Percentiles rank a stretch among this genome's conserved stretches.
Conservation (phyloP, 306 rosid species). For the Prosopis cineraria region DNA sequence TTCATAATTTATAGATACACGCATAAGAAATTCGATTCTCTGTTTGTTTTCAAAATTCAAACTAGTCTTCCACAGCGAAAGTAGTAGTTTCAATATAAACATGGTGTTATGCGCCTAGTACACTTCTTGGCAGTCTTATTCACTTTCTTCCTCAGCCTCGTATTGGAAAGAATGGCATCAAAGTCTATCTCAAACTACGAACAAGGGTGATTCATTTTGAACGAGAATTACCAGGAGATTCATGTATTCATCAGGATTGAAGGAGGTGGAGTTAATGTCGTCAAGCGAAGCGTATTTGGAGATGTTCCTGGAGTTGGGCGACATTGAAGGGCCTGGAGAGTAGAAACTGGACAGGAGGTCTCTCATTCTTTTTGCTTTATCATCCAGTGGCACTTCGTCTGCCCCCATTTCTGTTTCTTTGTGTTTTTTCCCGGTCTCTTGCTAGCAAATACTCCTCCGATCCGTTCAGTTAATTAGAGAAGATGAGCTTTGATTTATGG, state of each 20-base stretch:
- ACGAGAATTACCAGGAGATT: slow-evolving; percentile 59
- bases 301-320: slow-evolving; percentile 43
- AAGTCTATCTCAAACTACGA: background rate
- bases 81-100: background rate
- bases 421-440: background rate
- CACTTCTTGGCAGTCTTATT: background rate
- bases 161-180: background rate
- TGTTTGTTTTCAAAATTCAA: background rate
- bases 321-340: slow-evolving; percentile 71
- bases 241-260: slow-evolving; percentile 92
- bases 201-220: background rate
- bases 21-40: background rate
- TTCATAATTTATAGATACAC: slow-evolving; percentile 31
- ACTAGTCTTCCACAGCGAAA: background rate
- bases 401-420: slow-evolving; percentile 54
- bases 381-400: slow-evolving; percentile 65
- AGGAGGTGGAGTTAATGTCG: slow-evolving; percentile 75
- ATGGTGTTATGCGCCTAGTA: background rate
- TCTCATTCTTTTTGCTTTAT: slow-evolving; percentile 91
- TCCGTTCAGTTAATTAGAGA: slow-evolving; percentile 16
- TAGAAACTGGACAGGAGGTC: slow-evolving; percentile 96
- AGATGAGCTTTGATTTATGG: background rate
- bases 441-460: slow-evolving; percentile 2
- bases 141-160: background rate
- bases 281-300: slow-evolving; percentile 60